Base-by-base conservation (phyloP, 108 stramenopile genomes). In the Discostella stelligeroides region DNA sequence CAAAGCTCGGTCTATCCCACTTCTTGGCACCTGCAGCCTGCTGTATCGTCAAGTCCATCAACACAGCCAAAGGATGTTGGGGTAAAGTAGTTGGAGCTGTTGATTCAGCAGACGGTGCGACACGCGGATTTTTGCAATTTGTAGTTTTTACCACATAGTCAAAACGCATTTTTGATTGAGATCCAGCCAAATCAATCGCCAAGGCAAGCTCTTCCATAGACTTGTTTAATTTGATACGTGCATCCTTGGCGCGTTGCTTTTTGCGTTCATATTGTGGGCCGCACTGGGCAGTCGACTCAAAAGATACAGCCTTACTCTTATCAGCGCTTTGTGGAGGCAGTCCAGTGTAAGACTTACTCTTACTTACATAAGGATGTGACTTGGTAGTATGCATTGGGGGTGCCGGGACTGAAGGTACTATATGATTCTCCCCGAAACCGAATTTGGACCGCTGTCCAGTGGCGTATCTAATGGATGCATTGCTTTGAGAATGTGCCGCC, bases 211-310 rank as follows among this genome's bases (percentile, higher is more conserved):
- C 70, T 71, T 95, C 93, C 56, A 95, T 91, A 10, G 89, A 65
- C 66, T 95, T 86, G 55, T 95, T 95, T 40, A 92, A 66, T 69
- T 87, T 86, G 39, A 90, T 64, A 10, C 93, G 82, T 1, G 90
- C 93, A 82, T 90, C 85, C 63, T 95, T 95, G 51, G 93, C 93
- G 24, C 89, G 73, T 70, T 90, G 88, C 63, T 95, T 95, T 73
- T 95, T 95, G 5, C 93, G 68, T 68, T 95, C 91, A 54, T 95
- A 95, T 0, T 89, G 88, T 14, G 76, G 66, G 10, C 63, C 83
- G 13, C 73, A 25, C 59, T 53, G 42, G 68, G 13, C 24, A 40
- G 27, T 60, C 14, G n/a, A 45, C 2, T 45, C 43, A 10, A n/a
- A 45, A 2, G 13, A 1, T 45, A 13, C 43, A 45, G 43, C 4